Evolutionary conservation across 2,329 filamentous ascomycete species (phyloP).

Genomic region (Chaetomium globosum): DNA sequence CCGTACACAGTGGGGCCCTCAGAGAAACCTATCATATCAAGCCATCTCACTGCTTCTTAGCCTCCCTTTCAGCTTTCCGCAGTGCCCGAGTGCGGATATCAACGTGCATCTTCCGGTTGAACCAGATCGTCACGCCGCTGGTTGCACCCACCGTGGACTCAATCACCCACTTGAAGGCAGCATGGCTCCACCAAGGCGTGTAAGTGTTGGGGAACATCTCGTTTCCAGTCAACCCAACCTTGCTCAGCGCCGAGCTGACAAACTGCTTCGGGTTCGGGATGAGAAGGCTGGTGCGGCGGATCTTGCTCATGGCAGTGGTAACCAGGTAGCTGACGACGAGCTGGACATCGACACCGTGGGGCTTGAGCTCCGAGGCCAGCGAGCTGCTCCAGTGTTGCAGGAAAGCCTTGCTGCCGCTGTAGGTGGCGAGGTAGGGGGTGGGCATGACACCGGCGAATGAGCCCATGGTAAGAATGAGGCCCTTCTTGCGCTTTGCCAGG

Average conservation of each 20-base stretch:
- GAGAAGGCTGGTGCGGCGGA: constrained; percentile 73
- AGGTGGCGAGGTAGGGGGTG: constrained; percentile 89
- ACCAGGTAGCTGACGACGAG: constrained; percentile 91
- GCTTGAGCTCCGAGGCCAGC: constrained; percentile 78
- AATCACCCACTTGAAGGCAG: constrained; percentile 81
- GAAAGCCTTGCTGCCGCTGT: constrained; percentile 97
- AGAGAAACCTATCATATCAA: neutral
- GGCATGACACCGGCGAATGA: constrained; percentile 93
- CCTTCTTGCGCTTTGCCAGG: constrained; percentile 80
- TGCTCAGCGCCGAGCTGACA: constrained; percentile 74
- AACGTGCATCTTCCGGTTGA: constrained; percentile 72
- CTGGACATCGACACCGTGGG: constrained; percentile 83
- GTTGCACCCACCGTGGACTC: constrained; percentile 59
- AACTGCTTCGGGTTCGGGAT: constrained; percentile 83
- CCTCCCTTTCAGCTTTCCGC: constrained; percentile 79
- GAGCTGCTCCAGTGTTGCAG: constrained; percentile 93
- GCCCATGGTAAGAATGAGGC: constrained; percentile 94
- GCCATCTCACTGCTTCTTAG: constrained; percentile 59
- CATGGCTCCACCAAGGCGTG: constrained; percentile 92
- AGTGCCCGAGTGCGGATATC: constrained; percentile 81
- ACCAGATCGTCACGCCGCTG: constrained; percentile 50
- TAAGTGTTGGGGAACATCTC: constrained; percentile 81
- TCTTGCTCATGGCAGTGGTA: constrained; percentile 95
- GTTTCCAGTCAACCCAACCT: constrained; percentile 79
- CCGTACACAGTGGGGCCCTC: no score